These are phyloP conservation scores for Aspergillus sp. DNA, from an alignment of 2,329 filamentous ascomycete species.

Conservation along the genomic window DNA sequence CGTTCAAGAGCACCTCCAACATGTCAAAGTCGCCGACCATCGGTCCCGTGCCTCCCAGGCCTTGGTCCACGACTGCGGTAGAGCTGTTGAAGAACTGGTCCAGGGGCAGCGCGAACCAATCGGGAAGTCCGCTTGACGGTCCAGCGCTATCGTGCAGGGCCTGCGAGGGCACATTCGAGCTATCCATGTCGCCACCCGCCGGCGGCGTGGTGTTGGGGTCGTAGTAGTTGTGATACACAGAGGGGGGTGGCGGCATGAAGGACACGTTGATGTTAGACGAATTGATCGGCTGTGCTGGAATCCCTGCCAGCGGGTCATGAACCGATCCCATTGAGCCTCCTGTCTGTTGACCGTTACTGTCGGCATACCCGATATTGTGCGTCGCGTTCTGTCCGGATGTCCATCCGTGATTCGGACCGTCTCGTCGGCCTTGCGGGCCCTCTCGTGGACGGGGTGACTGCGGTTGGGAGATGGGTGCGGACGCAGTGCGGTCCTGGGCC, in stretches of 20 bases:
- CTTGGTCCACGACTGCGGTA: constrained; percentile 48
- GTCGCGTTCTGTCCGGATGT: constrained; percentile 20
- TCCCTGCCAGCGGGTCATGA: constrained; percentile 44
- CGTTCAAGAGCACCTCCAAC: constrained; percentile 48
- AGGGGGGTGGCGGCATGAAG: constrained; percentile 49
- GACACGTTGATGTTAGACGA: constrained; percentile 46
- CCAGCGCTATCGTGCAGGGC: constrained; percentile 27
- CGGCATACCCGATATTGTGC: constrained; percentile 25
- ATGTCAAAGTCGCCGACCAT: constrained; percentile 57
- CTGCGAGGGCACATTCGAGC: constrained; percentile 31
- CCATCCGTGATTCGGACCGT: constrained; percentile 28
- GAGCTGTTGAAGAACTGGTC: constrained; percentile 58
- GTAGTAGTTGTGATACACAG: constrained; percentile 47
- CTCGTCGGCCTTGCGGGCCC: constrained; percentile 22
- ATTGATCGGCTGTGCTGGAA: constrained; percentile 46
- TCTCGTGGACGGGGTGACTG: constrained; percentile 40
- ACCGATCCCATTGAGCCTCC: constrained; percentile 25
- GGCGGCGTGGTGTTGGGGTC: constrained; percentile 37
- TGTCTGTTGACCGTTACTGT: constrained; percentile 23
- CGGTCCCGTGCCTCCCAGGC: constrained; percentile 61
- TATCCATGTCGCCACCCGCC: constrained; percentile 27
- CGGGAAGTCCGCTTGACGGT: constrained; percentile 39
- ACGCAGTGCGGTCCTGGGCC: constrained; percentile 34
- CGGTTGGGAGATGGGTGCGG: constrained; percentile 33
- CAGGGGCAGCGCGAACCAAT: constrained; percentile 63